Evolutionary conservation across 176 grass and related monocot genomes (phyloP).

Genomic region (Juncus inflexus): DNA sequence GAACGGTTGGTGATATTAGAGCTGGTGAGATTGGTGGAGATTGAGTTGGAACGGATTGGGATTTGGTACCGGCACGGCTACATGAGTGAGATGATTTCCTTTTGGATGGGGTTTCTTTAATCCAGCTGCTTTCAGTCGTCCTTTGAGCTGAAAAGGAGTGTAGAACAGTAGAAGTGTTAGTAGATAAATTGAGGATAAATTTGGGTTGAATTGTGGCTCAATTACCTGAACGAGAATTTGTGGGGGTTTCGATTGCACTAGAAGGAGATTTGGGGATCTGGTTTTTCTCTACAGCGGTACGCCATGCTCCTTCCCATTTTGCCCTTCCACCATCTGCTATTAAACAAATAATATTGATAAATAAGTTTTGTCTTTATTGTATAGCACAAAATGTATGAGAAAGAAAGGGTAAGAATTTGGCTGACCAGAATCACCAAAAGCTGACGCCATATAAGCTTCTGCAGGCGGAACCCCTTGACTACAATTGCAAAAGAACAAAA

Average conservation of each 20-base stretch:
- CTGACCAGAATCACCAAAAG: constrained; percentile 91
- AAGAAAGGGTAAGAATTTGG: constrained; percentile 4
- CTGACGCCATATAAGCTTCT: constrained; percentile 89
- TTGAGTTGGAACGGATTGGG: constrained; percentile 19
- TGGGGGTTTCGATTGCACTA: constrained; percentile 51
- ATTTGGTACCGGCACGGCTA: constrained; percentile 52
- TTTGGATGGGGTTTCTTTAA: constrained; percentile 36
- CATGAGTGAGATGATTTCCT: constrained; percentile 34
- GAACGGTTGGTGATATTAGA: constrained; percentile 46
- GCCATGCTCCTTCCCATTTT: constrained; percentile 73
- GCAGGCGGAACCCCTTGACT: constrained; percentile 86
- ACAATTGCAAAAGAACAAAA: constrained; percentile 39
- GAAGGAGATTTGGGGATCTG: constrained; percentile 58
- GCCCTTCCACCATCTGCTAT: constrained; percentile 47
- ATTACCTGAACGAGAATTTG: constrained; percentile 49
- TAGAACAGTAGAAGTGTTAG: constrained; percentile 1
- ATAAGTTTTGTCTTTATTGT: not conserved
- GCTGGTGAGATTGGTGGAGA: constrained; percentile 30
- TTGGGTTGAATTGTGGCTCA: not conserved
- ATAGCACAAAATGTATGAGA: constrained; percentile 8
- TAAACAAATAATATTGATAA: constrained; percentile 16
- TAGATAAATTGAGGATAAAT: not conserved
- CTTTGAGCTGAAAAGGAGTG: constrained; percentile 10
- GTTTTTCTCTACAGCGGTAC: constrained; percentile 62
- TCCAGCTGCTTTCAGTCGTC: constrained; percentile 20